These are phyloP conservation scores for Russula emetica DNA, from an alignment of 768 basidiomycete species.

Conservation along the genomic window DNA sequence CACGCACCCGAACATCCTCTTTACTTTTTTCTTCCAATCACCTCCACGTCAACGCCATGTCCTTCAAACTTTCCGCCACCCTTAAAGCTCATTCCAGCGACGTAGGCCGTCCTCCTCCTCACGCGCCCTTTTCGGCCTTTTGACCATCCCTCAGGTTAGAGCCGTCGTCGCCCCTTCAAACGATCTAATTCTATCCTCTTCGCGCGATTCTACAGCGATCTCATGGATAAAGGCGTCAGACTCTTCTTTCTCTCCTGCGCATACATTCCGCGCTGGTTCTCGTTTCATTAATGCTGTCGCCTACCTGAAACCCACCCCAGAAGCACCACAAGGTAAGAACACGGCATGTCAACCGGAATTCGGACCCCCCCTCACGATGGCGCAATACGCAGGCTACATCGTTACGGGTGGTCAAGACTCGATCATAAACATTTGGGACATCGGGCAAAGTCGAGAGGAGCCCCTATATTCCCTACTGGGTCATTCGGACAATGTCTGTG, in stretches of 20 bases:
- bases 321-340: constrained; percentile 63
- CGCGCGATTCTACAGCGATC: constrained; percentile 88
- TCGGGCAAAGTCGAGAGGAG: constrained; percentile 56
- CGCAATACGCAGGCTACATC: constrained; percentile 49
- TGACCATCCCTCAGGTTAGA: constrained; percentile 60
- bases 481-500: constrained; percentile 87
- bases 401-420: constrained; percentile 89
- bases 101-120: constrained; percentile 43
- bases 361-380: constrained; percentile 25
- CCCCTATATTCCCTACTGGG: constrained; percentile 82
- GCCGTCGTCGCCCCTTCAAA: constrained; percentile 72
- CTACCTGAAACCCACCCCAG: constrained; percentile 55
- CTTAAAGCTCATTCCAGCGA: constrained; percentile 68
- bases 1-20: constrained; percentile 20
- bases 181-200: constrained; percentile 80
- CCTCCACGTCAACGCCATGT: constrained; percentile 40
- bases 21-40: constrained; percentile 20
- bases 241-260: constrained; percentile 50
- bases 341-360: neutral
- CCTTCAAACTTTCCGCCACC: constrained; percentile 74
- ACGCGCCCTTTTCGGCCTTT: constrained; percentile 29
- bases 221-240: constrained; percentile 63
- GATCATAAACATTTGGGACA: constrained; percentile 77
- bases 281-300: constrained; percentile 80
- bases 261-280: constrained; percentile 58